These are phyloP conservation scores for Arachis hypogaea DNA, from an alignment of 306 rosid species.

Conservation along the genomic window DNA sequence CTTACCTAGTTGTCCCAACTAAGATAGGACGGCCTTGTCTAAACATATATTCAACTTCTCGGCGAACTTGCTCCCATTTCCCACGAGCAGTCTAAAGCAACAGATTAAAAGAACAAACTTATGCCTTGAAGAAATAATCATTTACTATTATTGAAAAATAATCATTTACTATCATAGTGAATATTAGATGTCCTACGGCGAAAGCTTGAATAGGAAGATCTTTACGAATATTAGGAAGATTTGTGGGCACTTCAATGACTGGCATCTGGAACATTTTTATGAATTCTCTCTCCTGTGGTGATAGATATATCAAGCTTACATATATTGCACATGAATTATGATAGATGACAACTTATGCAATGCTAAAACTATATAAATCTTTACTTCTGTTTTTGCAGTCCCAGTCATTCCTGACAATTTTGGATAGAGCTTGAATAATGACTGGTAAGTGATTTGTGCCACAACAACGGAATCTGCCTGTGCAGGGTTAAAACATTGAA, in stretches of 20 bases:
- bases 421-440: constrained; percentile 96
- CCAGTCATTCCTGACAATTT: constrained; percentile 99
- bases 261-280: constrained; percentile 91
- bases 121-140: constrained; percentile 24
- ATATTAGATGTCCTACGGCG: constrained; percentile 64
- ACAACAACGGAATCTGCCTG: constrained; percentile 98
- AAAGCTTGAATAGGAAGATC: constrained; percentile 98
- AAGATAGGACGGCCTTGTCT: constrained; percentile 91
- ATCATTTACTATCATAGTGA: constrained; percentile 2
- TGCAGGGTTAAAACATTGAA: constrained; percentile 41
- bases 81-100: constrained; percentile 82
- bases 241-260: constrained; percentile 97
- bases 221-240: constrained; percentile 85
- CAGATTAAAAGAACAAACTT: constrained; percentile 35
- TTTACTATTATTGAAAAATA: constrained; percentile 19
- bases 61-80: constrained; percentile 93
- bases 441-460: constrained; percentile 98
- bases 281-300: constrained; percentile 92
- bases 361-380: constrained; percentile 36
- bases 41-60: constrained; percentile 91
- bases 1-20: constrained; percentile 96
- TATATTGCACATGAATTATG: constrained; percentile 23
- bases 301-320: constrained; percentile 37
- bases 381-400: constrained; percentile 97
- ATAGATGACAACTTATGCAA: constrained; percentile 39